These are phyloP conservation scores for Aspergillus bertholletiae DNA, from an alignment of 495 filamentous ascomycete genomes.

Conservation along the genomic window DNA sequence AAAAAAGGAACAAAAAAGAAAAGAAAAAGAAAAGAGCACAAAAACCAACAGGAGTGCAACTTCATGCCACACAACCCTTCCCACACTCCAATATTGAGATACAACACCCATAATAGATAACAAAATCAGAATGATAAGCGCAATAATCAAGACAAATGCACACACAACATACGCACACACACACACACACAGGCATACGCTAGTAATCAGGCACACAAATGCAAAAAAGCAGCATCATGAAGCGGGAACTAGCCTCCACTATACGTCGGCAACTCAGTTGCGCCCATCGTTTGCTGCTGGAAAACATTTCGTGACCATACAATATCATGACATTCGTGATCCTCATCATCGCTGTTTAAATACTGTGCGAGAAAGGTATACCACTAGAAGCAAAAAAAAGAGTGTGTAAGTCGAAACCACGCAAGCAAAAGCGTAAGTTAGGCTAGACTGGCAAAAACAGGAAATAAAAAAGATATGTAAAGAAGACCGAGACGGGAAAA, in stretches of 20 bases:
- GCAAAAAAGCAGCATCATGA: slow-evolving; percentile 19
- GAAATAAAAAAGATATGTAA: slow-evolving; percentile 12
- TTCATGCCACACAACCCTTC: not conserved
- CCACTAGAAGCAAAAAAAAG: slow-evolving; percentile 23
- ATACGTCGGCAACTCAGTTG: slow-evolving; percentile 25
- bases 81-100: not conserved
- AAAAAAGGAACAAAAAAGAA: no score
- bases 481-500: slow-evolving; percentile 11
- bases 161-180: slow-evolving; percentile 6
- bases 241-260: slow-evolving; percentile 23
- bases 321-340: slow-evolving; percentile 49
- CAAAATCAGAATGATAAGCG: not conserved
- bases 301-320: slow-evolving; percentile 38
- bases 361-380: slow-evolving; percentile 44
- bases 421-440: slow-evolving; percentile 24
- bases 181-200: slow-evolving; percentile 8
- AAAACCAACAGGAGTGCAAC: not conserved
- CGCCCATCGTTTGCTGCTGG: slow-evolving; percentile 16
- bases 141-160: not conserved
- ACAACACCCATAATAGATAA: not conserved
- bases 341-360: slow-evolving; percentile 44
- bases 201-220: slow-evolving; percentile 22
- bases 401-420: slow-evolving; percentile 12
- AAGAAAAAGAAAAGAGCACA: not conserved
- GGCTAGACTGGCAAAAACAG: slow-evolving; percentile 20